Percentiles rank a stretch among this genome's conserved stretches.
These are phyloP conservation scores for Casuarina cunninghamiana DNA, from an alignment of 306 rosid species.

Conservation along the genomic window DNA sequence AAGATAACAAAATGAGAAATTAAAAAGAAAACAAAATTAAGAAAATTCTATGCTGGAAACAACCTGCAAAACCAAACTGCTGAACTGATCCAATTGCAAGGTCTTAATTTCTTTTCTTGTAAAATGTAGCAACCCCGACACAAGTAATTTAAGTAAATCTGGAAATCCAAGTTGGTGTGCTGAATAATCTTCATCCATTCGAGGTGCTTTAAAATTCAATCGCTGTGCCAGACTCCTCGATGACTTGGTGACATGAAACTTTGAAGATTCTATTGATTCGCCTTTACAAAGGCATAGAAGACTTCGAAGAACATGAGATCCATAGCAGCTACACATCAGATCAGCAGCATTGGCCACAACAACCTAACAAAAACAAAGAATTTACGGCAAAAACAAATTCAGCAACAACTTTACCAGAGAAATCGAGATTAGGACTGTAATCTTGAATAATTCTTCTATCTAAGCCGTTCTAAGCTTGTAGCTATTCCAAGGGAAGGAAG, in stretches of 20 bases:
- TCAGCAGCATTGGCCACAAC: conserved; percentile 58
- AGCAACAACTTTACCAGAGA: not conserved
- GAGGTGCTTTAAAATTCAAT: conserved; percentile 53
- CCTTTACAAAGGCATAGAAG: conserved; percentile 85
- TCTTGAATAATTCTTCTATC: not conserved
- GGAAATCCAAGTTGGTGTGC: conserved; percentile 57
- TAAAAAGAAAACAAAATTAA: not conserved
- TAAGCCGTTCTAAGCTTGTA: not conserved
- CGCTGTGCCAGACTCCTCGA: conserved; percentile 58
- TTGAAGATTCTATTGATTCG: conserved; percentile 49
- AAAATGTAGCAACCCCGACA: conserved; percentile 58
- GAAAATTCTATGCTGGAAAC: conserved; percentile 19
- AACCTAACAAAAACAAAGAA: conserved; percentile 45
- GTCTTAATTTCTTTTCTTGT: conserved; percentile 43
- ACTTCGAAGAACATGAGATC: conserved; percentile 89
- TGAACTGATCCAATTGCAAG: conserved; percentile 67
- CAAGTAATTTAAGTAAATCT: conserved; percentile 58
- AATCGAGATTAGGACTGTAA: not conserved
- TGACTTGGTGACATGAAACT: conserved; percentile 56
- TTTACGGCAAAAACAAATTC: not conserved
- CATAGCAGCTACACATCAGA: conserved; percentile 77
- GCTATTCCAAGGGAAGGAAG: not conserved
- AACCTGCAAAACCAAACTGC: conserved; percentile 94
- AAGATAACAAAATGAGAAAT: not conserved
- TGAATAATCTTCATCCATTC: conserved; percentile 39